These are phyloP conservation scores for Fusarium sublunatum DNA, from an alignment of 2,329 filamentous ascomycete genomes.

Conservation along the genomic window DNA sequence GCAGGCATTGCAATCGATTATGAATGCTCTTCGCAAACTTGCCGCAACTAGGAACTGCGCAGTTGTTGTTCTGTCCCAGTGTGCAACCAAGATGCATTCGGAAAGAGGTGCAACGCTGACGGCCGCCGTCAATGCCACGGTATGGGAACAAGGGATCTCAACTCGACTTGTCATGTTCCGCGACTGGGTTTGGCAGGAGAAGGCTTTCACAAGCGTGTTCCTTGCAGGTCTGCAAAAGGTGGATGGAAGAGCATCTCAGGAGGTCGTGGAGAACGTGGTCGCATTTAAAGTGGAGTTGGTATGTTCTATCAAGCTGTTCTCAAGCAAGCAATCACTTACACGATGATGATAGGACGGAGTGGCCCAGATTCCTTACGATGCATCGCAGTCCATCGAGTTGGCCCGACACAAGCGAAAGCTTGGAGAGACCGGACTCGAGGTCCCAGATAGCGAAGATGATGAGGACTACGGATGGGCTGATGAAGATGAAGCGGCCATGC, in stretches of 20 bases:
- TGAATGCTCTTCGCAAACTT: constrained; percentile 78
- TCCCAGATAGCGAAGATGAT: constrained; percentile 72
- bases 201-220: constrained; percentile 61
- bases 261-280: constrained; percentile 57
- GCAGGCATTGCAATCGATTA: constrained; percentile 70
- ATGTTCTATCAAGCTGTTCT: constrained; percentile 39
- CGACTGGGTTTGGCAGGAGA: constrained; percentile 72
- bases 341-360: constrained; percentile 56
- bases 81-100: constrained; percentile 80
- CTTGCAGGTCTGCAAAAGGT: constrained; percentile 74
- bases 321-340: constrained; percentile 39
- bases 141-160: constrained; percentile 84
- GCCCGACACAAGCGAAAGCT: constrained; percentile 71
- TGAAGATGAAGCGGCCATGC: constrained; percentile 70
- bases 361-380: constrained; percentile 55
- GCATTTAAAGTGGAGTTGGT: constrained; percentile 64
- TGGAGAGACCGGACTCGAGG: constrained; percentile 67
- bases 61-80: constrained; percentile 81
- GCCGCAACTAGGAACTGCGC: constrained; percentile 79
- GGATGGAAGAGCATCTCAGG: constrained; percentile 61
- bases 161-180: constrained; percentile 82
- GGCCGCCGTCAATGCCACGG: constrained; percentile 77
- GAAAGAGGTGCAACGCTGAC: constrained; percentile 75
- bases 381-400: constrained; percentile 50
- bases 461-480: constrained; percentile 81